Percentiles rank a stretch among this genome's conserved stretches.
Evolutionary conservation across 345 rosid species (phyloP).

Genomic region (Lagerstroemia speciosa): DNA sequence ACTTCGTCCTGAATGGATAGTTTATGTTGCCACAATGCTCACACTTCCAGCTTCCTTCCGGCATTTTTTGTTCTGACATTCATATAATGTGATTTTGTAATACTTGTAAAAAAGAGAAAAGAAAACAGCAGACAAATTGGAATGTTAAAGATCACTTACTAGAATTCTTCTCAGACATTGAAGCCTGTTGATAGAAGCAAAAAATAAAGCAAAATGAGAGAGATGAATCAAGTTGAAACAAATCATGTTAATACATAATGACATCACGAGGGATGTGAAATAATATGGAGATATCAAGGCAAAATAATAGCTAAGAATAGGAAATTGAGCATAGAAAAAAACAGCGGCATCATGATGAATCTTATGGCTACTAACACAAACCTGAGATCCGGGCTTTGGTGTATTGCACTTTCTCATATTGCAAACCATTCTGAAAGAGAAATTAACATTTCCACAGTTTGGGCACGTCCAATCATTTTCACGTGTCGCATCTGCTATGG

Average conservation of each 20-base stretch:
- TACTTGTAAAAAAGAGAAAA: too few species aligned
- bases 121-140: slow-evolving; percentile 1
- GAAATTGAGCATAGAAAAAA: not conserved
- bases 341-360: not conserved
- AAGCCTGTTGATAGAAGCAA: slow-evolving; percentile 41
- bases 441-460: slow-evolving; percentile 91
- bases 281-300: not conserved
- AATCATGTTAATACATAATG: not conserved
- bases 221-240: not conserved
- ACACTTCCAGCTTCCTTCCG: slow-evolving; percentile 99
- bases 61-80: slow-evolving; percentile 79
- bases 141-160: slow-evolving; percentile 43
- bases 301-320: not conserved
- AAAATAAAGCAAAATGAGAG: not conserved
- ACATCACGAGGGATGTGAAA: not conserved
- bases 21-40: slow-evolving; percentile 91
- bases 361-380: slow-evolving; percentile 20
- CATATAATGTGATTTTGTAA: slow-evolving; percentile 15
- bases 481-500: slow-evolving; percentile 63
- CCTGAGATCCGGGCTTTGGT: slow-evolving; percentile 95
- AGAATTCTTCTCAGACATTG: slow-evolving; percentile 62
- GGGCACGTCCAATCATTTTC: slow-evolving; percentile 99
- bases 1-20: slow-evolving; percentile 93
- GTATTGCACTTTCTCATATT: slow-evolving; percentile 99
- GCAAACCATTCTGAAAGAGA: slow-evolving; percentile 88